Evolutionary conservation across 2,329 filamentous ascomycete species (phyloP).

Genomic region (Penicillium oxalicum): DNA sequence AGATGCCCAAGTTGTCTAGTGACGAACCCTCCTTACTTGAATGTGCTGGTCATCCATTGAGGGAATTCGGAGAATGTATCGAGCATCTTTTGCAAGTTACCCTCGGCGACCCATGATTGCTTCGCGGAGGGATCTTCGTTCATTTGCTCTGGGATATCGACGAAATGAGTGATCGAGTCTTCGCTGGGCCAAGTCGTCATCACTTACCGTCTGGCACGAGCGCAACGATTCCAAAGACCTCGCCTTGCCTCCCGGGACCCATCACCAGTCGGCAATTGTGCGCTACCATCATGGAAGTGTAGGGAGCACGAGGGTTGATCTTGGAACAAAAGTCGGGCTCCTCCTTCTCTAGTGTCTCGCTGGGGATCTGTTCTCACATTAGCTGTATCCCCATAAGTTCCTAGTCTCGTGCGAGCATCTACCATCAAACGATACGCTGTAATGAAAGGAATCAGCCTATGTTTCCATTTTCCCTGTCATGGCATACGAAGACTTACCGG

Average conservation of each 20-base stretch:
- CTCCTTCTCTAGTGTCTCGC: conserved; percentile 8
- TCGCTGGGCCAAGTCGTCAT: neutral
- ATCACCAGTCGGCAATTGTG: conserved; percentile 42
- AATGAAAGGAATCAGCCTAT: neutral
- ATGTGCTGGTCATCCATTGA: conserved; percentile 26
- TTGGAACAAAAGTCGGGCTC: conserved; percentile 20
- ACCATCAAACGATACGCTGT: conserved; percentile 15
- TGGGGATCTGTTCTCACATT: conserved; percentile 6
- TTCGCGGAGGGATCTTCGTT: conserved; percentile 30
- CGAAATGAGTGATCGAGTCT: neutral
- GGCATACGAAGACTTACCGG: conserved; percentile 5
- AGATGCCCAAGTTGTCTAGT: conserved; percentile 25
- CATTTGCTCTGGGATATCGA: conserved; percentile 24
- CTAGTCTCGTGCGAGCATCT: neutral
- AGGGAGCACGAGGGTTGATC: conserved; percentile 35
- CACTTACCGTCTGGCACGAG: conserved; percentile 38
- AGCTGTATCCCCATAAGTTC: neutral
- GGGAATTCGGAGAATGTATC: conserved; percentile 41
- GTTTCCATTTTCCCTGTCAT: neutral
- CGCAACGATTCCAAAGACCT: conserved; percentile 41
- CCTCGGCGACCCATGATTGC: conserved; percentile 39
- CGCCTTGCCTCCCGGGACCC: conserved; percentile 40
- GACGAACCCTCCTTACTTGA: conserved; percentile 13
- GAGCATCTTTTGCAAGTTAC: conserved; percentile 30
- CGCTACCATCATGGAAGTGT: conserved; percentile 45